Percentiles rank a stretch among this genome's conserved stretches.
These are phyloP conservation scores for Pseudogymnoascus sp. DNA, from an alignment of 2,329 filamentous ascomycete species.

Conservation along the genomic window DNA sequence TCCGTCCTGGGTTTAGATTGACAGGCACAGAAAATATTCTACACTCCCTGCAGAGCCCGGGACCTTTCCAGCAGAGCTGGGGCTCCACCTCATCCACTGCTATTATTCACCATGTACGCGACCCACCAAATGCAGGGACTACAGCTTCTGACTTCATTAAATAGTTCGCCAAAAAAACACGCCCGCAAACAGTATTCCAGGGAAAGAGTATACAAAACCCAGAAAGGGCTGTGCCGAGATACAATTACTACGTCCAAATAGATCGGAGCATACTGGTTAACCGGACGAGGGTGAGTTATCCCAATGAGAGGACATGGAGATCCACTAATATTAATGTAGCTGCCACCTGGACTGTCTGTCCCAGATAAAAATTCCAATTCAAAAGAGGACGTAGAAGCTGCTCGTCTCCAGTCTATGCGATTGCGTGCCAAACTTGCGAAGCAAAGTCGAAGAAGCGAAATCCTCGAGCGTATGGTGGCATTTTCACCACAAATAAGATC, in stretches of 20 bases:
- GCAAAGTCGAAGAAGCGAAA: neutral
- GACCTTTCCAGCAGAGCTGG: neutral
- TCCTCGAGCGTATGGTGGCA: neutral
- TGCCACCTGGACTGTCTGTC: neutral
- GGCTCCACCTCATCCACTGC: neutral
- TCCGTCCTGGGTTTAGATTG: neutral
- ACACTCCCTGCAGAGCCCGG: neutral
- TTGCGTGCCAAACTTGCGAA: neutral
- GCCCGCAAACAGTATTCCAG: too few species aligned
- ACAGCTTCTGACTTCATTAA: neutral
- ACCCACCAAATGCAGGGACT: neutral
- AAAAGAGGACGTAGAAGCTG: neutral
- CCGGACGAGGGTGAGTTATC: neutral
- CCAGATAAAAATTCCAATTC: neutral
- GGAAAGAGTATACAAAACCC: neutral
- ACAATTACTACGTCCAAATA: neutral
- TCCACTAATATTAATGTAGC: neutral
- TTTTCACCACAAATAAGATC: neutral
- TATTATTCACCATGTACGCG: neutral
- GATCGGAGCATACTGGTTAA: neutral
- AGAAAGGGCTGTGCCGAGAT: neutral
- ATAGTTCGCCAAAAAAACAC: neutral
- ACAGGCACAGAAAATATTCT: neutral
- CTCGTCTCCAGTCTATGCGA: neutral
- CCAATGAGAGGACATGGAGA: neutral